phyloP scores from a whole-genome alignment of 768 basidiomycete species.

The Hericium coralloides region DNA sequence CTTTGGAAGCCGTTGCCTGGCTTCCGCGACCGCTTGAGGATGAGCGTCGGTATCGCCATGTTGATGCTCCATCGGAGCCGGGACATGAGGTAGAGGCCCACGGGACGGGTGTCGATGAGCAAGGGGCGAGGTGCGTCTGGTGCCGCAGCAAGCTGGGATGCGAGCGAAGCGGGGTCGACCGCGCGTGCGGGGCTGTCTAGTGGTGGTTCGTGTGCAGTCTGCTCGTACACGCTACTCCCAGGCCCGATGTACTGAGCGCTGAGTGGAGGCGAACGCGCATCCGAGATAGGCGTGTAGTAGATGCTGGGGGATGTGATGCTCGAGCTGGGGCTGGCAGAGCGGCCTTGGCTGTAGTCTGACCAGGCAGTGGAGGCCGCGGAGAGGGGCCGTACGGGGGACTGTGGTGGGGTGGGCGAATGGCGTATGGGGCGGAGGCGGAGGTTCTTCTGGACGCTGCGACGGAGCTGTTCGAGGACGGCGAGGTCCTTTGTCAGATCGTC shows the following conservation, averaged over 20 bases:
- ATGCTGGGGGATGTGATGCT: conserved; percentile 30
- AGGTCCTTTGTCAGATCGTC: conserved; percentile 66
- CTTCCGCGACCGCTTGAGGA: conserved; percentile 77
- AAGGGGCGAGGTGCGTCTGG: conserved; percentile 42
- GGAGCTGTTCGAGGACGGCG: conserved; percentile 56
- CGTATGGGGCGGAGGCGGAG: conserved; percentile 71
- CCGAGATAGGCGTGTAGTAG: conserved; percentile 48
- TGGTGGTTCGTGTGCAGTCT: conserved; percentile 12
- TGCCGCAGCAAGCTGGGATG: conserved; percentile 33
- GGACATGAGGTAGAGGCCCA: conserved; percentile 51
- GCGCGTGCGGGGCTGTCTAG: conserved; percentile 25
- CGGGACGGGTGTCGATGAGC: conserved; percentile 76
- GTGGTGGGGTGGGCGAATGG: conserved; percentile 26
- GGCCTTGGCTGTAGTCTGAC: conserved; percentile 22
- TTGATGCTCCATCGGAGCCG: conserved; percentile 70
- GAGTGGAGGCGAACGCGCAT: conserved; percentile 20
- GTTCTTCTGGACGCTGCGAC: conserved; percentile 67
- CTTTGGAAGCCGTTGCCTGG: conserved; percentile 58
- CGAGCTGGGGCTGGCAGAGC: conserved; percentile 38
- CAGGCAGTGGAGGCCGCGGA: conserved; percentile 15
- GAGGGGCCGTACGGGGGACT: conserved; percentile 17
- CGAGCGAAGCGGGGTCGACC: conserved; percentile 38
- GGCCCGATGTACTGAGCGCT: conserved; percentile 23
- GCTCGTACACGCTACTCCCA: conserved; percentile 14
- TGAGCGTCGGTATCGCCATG: conserved; percentile 82